Conservation (phyloP, 2,329 filamentous ascomycete species). For the Aspergillus spinulosporus region DNA sequence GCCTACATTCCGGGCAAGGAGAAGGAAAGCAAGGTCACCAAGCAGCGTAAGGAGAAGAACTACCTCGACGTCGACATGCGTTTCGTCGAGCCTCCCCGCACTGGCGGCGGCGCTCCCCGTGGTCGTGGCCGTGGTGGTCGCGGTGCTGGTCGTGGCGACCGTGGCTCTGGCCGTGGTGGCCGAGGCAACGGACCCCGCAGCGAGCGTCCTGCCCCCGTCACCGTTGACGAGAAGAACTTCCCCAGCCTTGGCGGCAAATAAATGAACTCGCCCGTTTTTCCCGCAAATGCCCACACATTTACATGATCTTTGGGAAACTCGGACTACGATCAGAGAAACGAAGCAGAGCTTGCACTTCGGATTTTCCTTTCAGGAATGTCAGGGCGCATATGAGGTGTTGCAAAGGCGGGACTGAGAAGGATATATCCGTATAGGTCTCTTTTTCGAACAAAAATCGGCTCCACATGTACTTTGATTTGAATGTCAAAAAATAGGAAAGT, state of each 20-base stretch:
- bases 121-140: constrained; percentile 39
- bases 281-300: constrained; percentile 1
- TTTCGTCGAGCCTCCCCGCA: constrained; percentile 64
- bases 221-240: constrained; percentile 50
- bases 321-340: constrained; percentile 8
- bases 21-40: constrained; percentile 79
- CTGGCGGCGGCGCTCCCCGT: constrained; percentile 33
- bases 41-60: constrained; percentile 90
- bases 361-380: constrained; percentile 3
- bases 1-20: constrained; percentile 70
- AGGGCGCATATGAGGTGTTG: constrained; percentile 10
- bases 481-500: constrained; percentile 31
- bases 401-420: constrained; percentile 17
- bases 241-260: constrained; percentile 46
- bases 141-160: constrained; percentile 35
- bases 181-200: constrained; percentile 25
- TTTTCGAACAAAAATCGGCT: constrained; percentile 17
- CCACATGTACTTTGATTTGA: constrained; percentile 36
- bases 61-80: constrained; percentile 84
- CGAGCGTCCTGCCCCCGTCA: constrained; percentile 31
- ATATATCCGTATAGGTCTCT: constrained; percentile 18
- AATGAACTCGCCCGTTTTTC: constrained; percentile 14
- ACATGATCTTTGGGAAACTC: constrained; percentile 4
- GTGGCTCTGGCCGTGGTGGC: constrained; percentile 22
- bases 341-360: constrained; percentile 9